phyloP scores from a whole-genome alignment of 305 asterid genomes.

The Fraxinus albicans region DNA sequence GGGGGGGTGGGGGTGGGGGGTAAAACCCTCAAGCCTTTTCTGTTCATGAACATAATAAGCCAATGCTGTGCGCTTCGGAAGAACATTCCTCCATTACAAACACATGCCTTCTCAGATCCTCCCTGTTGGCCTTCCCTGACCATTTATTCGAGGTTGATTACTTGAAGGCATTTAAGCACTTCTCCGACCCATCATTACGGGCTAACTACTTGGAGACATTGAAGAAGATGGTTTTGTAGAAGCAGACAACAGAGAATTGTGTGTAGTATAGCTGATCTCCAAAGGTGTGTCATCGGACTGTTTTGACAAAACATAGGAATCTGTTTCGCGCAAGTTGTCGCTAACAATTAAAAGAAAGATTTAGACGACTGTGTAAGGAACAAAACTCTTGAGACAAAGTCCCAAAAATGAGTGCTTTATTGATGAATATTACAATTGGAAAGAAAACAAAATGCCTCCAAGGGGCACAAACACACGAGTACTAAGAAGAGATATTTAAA shows the following conservation, averaged over 20 bases:
- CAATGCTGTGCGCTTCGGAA: conserved; percentile 74
- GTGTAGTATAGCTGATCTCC: no score
- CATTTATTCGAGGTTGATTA: conserved; percentile 40
- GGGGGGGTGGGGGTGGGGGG: conserved; percentile 40
- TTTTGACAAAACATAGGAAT: no score
- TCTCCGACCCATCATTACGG: conserved; percentile 23
- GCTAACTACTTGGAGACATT: conserved; percentile 26
- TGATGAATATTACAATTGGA: no score
- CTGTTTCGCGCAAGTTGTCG: no score
- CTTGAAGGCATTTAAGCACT: conserved; percentile 36
- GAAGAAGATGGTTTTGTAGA: conserved; percentile 25
- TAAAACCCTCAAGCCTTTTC: conserved; percentile 60
- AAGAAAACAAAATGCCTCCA: no score
- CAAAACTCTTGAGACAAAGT: no score
- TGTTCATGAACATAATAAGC: conserved; percentile 61
- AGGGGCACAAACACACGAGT: no score
- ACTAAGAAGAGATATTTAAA: no score
- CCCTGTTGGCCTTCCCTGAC: conserved; percentile 56
- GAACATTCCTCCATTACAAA: conserved; percentile 54
- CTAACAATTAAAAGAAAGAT: no score
- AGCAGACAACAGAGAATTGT: conserved; percentile 39
- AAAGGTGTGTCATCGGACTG: no score
- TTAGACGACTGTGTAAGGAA: no score
- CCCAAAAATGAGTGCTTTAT: no score
- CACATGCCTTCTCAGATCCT: conserved; percentile 81